Percentiles rank a stretch among this genome's conserved stretches.
phyloP scores from a whole-genome alignment of 129 eudicot genomes.

The Tanacetum coccineum region DNA sequence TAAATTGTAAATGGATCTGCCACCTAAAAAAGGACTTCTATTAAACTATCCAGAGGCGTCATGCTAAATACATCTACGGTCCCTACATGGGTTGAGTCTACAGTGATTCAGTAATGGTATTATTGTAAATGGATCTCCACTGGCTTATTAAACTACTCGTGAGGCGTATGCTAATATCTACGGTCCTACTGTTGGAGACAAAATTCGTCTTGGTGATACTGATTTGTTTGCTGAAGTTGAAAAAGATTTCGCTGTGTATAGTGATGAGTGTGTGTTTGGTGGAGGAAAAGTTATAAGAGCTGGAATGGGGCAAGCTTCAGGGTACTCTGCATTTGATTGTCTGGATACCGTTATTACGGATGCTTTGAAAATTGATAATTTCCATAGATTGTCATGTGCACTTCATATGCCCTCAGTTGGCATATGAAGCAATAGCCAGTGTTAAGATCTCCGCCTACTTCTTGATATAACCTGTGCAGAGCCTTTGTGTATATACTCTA shows the following conservation, averaged over 20 bases:
- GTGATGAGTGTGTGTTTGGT: conserved; percentile 98
- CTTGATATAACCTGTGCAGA: too few relatives aligned
- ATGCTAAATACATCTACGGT: too few relatives aligned
- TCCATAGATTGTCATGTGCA: conserved; percentile 98
- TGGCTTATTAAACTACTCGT: conserved; percentile 43
- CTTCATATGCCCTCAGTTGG: conserved; percentile 92
- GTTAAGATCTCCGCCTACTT: too few relatives aligned
- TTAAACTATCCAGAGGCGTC: too few relatives aligned
- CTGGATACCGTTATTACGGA: conserved; percentile 89
- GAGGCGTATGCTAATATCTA: conserved; percentile 89
- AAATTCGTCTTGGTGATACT: conserved; percentile 93
- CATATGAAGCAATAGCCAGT: conserved; percentile 81
- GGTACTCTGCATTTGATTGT: conserved; percentile 48
- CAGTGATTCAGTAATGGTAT: conserved; percentile 69
- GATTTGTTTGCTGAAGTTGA: conserved; percentile 89
- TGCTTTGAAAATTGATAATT: conserved; percentile 78
- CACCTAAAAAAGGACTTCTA: conserved; percentile 3
- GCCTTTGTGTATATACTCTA: too few relatives aligned
- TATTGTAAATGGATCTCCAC: conserved; percentile 52
- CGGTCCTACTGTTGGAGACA: conserved; percentile 95
- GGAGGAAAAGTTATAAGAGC: conserved; percentile 97
- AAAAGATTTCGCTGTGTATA: conserved; percentile 71
- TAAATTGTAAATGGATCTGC: too few relatives aligned
- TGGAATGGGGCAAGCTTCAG: conserved; percentile 98
- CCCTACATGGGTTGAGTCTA: too few relatives aligned